Evolutionary conservation across 768 basidiomycete genomes (phyloP).

Genomic region (Clitopilus hobsonii): DNA sequence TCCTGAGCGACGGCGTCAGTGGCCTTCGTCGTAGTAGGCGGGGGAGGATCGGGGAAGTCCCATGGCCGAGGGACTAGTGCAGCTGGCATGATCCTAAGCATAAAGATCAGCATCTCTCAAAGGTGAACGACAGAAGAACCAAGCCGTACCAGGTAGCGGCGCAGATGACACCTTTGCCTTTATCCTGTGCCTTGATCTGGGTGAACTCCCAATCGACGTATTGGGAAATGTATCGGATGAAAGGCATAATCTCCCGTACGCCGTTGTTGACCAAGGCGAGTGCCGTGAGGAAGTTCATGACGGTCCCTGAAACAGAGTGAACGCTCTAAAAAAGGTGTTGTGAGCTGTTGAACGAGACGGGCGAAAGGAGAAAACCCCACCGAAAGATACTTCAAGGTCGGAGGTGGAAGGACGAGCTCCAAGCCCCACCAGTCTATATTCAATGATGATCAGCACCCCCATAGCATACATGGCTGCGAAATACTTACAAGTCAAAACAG

Average conservation of each 20-base stretch:
- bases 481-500: slow-evolving; percentile 67
- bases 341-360: slow-evolving; percentile 18
- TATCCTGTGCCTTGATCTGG: slow-evolving; percentile 54
- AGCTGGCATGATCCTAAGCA: slow-evolving; percentile 63
- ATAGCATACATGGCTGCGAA: neutral
- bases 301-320: slow-evolving; percentile 50
- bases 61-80: slow-evolving; percentile 74
- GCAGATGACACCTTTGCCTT: slow-evolving; percentile 76
- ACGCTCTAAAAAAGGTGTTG: slow-evolving; percentile 33
- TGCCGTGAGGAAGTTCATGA: slow-evolving; percentile 72
- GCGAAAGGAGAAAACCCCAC: no score
- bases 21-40: slow-evolving; percentile 11
- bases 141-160: slow-evolving; percentile 71
- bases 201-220: slow-evolving; percentile 72
- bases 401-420: slow-evolving; percentile 67
- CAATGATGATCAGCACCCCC: neutral
- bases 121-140: neutral
- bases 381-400: slow-evolving; percentile 56
- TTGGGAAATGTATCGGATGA: slow-evolving; percentile 73
- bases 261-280: slow-evolving; percentile 64
- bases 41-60: slow-evolving; percentile 54
- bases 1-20: neutral
- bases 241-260: slow-evolving; percentile 75
- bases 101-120: neutral
- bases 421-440: slow-evolving; percentile 82